Evolutionary conservation across 1,139 yeast species (phyloP).

Genomic region (Pneumocystis carinii): DNA sequence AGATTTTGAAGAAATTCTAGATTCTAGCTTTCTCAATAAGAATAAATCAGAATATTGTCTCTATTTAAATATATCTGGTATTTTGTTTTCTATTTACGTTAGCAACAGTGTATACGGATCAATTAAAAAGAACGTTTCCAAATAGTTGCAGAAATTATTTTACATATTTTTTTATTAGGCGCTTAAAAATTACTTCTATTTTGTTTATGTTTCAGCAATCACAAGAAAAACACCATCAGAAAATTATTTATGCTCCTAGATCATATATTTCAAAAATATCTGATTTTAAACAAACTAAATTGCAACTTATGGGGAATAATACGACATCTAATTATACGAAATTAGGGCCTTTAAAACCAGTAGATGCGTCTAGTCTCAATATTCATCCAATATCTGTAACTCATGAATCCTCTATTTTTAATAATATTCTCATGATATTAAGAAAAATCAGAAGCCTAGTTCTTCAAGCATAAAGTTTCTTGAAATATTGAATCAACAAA

Average conservation of each 20-base stretch:
- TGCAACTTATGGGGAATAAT: neutral
- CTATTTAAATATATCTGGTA: neutral
- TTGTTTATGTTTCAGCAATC: neutral
- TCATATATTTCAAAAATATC: neutral
- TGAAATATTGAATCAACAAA: neutral
- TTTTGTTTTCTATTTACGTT: neutral
- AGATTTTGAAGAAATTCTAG: neutral
- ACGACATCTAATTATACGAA: neutral
- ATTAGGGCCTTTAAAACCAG: neutral
- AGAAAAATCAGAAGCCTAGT: neutral
- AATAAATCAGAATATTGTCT: neutral
- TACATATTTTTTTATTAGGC: neutral
- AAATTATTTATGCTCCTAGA: neutral
- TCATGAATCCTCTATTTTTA: neutral
- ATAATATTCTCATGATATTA: neutral
- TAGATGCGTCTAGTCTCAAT: neutral
- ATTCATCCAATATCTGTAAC: neutral
- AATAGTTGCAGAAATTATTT: neutral
- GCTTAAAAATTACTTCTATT: neutral
- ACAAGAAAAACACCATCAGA: neutral
- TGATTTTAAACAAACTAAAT: neutral
- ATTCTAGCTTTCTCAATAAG: neutral
- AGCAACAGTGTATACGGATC: neutral
- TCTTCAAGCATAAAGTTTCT: neutral
- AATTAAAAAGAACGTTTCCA: neutral